Evolutionary conservation across 306 rosid genomes (phyloP).

Genomic region (Clitoria ternatea): DNA sequence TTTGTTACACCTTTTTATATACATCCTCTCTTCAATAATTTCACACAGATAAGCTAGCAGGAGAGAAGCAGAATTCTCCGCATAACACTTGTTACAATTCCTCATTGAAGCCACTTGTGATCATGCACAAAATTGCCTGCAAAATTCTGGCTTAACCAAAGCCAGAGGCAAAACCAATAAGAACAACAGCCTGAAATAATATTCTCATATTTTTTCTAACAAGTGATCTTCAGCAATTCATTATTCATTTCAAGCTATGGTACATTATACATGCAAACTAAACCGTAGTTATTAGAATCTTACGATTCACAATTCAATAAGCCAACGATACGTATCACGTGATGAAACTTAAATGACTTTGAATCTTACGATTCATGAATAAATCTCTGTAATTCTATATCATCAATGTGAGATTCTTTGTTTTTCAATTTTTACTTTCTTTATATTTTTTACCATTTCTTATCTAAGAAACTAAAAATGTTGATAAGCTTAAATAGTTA

Average conservation of each 20-base stretch:
- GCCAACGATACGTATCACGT: too few relatives aligned
- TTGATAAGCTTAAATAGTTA: too few relatives aligned
- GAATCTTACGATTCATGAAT: too few relatives aligned
- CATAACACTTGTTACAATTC: constrained; percentile 36
- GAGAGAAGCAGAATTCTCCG: constrained; percentile 33
- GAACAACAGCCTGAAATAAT: neutral
- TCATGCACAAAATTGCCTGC: constrained; percentile 40
- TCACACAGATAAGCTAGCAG: constrained; percentile 29
- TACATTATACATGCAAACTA: neutral
- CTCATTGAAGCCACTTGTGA: constrained; percentile 31
- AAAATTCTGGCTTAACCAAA: constrained; percentile 31
- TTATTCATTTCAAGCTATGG: neutral
- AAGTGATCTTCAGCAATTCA: neutral
- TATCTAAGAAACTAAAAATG: too few relatives aligned
- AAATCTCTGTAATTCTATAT: too few relatives aligned
- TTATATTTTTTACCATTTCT: too few relatives aligned
- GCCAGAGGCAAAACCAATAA: constrained; percentile 6
- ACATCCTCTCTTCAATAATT: constrained; percentile 41
- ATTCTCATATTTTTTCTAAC: neutral
- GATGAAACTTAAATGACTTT: too few relatives aligned
- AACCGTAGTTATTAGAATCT: too few relatives aligned
- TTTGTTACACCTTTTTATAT: constrained; percentile 50
- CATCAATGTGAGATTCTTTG: too few relatives aligned
- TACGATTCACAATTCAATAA: too few relatives aligned
- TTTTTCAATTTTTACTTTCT: too few relatives aligned